Percentiles rank a stretch among this genome's conserved stretches.
These are phyloP conservation scores for Boletus reticuloceps DNA, from an alignment of 768 basidiomycete genomes.

Conservation along the genomic window DNA sequence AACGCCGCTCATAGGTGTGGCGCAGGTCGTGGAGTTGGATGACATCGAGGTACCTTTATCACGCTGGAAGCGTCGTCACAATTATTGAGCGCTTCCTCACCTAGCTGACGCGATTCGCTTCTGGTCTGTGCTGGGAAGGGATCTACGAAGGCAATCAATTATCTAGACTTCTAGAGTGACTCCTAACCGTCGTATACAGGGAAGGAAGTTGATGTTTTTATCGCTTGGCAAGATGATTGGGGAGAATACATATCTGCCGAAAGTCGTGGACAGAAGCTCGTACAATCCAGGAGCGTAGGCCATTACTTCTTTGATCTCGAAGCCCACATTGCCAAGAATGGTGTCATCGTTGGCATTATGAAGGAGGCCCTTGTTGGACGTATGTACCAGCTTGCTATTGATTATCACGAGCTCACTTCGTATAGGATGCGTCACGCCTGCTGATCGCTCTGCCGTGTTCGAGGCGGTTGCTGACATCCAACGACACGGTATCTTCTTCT, in stretches of 20 bases:
- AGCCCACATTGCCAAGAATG: constrained; percentile 31
- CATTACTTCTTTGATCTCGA: constrained; percentile 29
- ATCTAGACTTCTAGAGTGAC: neutral
- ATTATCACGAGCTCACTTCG: constrained; percentile 4
- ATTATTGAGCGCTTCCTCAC: neutral
- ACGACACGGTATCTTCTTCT: constrained; percentile 25
- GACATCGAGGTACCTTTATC: constrained; percentile 28
- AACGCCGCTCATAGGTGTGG: constrained; percentile 1
- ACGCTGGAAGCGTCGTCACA: neutral
- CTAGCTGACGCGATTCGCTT: constrained; percentile 26
- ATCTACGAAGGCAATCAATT: constrained; percentile 24
- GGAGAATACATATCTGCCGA: constrained; percentile 22
- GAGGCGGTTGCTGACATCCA: constrained; percentile 33
- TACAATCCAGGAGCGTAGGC: constrained; percentile 27
- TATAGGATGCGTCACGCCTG: constrained; percentile 19
- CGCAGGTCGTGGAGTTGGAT: constrained; percentile 29
- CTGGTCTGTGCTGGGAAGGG: constrained; percentile 27
- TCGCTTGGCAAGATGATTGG: constrained; percentile 27
- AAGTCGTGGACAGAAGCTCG: constrained; percentile 29
- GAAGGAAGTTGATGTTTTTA: constrained; percentile 27
- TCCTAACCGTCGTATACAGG: constrained; percentile 12
- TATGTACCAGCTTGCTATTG: constrained; percentile 4
- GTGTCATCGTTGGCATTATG: constrained; percentile 31
- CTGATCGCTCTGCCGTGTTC: constrained; percentile 28
- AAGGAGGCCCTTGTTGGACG: constrained; percentile 28